A percentile compares a stretch with the other conserved stretches of the same genome.
Conservation (phyloP, 1,284 basidiomycete genomes). For the Anthracocystis setariae region DNA sequence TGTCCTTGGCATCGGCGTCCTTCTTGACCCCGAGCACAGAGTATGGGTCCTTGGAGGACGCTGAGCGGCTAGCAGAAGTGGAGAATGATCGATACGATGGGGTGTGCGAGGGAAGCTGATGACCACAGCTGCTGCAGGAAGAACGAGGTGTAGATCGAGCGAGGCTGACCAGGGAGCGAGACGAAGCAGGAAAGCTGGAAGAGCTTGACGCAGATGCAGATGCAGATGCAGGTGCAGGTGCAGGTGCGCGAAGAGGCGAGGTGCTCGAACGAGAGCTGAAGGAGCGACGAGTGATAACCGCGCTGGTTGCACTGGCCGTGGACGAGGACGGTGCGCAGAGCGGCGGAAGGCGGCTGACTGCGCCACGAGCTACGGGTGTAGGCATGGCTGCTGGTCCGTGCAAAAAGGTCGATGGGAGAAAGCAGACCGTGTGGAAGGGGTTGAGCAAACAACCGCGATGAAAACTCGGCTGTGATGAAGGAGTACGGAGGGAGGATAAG, state of each 20-base stretch:
- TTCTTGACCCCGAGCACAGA: slow-evolving; percentile 85
- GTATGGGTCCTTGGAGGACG: slow-evolving; percentile 84
- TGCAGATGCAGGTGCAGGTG: no score
- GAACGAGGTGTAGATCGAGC: slow-evolving; percentile 10
- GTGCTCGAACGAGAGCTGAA: slow-evolving; percentile 10
- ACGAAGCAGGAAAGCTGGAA: slow-evolving; percentile 17
- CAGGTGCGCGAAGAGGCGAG: slow-evolving; percentile 1
- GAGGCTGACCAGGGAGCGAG: slow-evolving; percentile 36
- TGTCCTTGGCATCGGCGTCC: slow-evolving; percentile 85
- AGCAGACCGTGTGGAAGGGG: no score
- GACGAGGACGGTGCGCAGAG: slow-evolving; percentile 24
- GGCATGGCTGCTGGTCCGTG: slow-evolving; percentile 18
- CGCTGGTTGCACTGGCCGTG: slow-evolving; percentile 7
- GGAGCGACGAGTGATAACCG: slow-evolving; percentile 9
- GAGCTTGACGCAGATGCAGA: slow-evolving; percentile 8
- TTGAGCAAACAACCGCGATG: no score
- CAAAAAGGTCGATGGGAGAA: neutral
- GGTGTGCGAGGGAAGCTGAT: slow-evolving; percentile 4
- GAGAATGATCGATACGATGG: slow-evolving; percentile 22
- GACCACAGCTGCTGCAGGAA: slow-evolving; percentile 27
- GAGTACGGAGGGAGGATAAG: neutral
- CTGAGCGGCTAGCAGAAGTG: slow-evolving; percentile 10
- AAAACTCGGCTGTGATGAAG: neutral
- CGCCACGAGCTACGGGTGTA: slow-evolving; percentile 28
- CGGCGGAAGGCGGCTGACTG: slow-evolving; percentile 25